Evolutionary conservation across 495 filamentous ascomycete species (phyloP), one percentile per base, ranked within the genome.

Genomic region (Xylaria venustula): DNA sequence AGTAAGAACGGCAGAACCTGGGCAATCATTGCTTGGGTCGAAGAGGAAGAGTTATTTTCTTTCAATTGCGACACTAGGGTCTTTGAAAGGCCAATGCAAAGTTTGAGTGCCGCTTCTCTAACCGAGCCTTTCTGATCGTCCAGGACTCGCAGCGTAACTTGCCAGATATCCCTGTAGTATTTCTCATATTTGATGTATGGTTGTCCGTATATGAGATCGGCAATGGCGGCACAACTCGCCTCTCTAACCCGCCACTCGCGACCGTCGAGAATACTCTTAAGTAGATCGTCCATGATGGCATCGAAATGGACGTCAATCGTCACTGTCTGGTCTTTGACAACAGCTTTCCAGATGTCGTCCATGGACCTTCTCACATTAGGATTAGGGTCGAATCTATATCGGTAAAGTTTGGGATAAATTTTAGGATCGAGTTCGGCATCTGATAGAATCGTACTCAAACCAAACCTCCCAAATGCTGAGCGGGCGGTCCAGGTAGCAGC

Each of bases 101-200:
- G 82, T 46, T 87, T 86, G 47, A 91, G 75, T 17, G 94, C 94
- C 0, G 93, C 90, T 23, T 78, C 76, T 41, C 94, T 85, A 12
- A 98, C 94, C 8, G 89, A 91, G 23, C 87, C 88, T 73, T 98
- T 98, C 65, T 97, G 94, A 71, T 98, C 94, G 72, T 98, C 94
- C 14, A 97, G 72, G 5, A 91, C 88, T 64, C 90, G 93, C 74
- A 97, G 90, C 2, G 89, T 85, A 23, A 87, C 83, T 7, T 81
- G 78, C 87, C 93, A 96, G 58, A 97, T 93, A 36, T 91, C 83
- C 55, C 87, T 83, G 47, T 97, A 85, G 65, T 97, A 93, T 42
- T 84, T 82, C 63, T 92, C 87, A 67, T 96, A 97, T 70, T 86
- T 88, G 26, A 85, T 83, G 25, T 93, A 85, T 7, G 85, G 84